phyloP scores from a whole-genome alignment of 768 basidiomycete genomes.

The Agrocybe chaxingu region DNA sequence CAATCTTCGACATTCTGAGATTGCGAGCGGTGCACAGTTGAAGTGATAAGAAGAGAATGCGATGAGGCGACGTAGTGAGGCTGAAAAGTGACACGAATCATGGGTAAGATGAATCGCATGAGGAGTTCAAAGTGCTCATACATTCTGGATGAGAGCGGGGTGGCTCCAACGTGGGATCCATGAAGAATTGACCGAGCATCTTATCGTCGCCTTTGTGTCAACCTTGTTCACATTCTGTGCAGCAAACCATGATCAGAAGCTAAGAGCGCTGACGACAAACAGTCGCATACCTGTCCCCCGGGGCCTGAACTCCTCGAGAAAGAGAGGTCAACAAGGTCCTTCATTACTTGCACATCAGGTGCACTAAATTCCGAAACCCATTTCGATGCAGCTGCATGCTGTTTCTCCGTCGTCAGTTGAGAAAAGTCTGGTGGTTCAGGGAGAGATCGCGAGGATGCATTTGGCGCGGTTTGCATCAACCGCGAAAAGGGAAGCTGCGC shows the following conservation, averaged over 20 bases:
- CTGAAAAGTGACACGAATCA: neutral
- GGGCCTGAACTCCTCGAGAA: constrained; percentile 84
- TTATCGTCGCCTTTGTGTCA: constrained; percentile 75
- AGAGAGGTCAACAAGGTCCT: constrained; percentile 51
- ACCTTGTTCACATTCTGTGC: constrained; percentile 83
- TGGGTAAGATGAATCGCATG: neutral
- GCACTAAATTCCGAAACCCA: constrained; percentile 51
- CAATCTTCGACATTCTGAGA: constrained; percentile 73
- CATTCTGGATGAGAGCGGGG: constrained; percentile 8
- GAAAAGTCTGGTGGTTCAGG: constrained; percentile 41
- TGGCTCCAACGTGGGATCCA: constrained; percentile 18
- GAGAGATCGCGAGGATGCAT: constrained; percentile 11
- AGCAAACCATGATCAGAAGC: neutral
- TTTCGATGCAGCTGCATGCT: constrained; percentile 38
- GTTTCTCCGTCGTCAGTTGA: constrained; percentile 24
- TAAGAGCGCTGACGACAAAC: neutral
- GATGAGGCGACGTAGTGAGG: constrained; percentile 50
- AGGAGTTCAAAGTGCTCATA: neutral
- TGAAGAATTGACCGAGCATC: constrained; percentile 50
- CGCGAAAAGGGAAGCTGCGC: no score
- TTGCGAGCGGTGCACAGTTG: constrained; percentile 71
- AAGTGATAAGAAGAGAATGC: constrained; percentile 65
- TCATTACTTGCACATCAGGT: constrained; percentile 37
- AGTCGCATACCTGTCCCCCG: constrained; percentile 64
- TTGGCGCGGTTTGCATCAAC: no score